Evolutionary conservation across 768 basidiomycete genomes (phyloP), one percentile per base, ranked within the genome.

Genomic region (Psilocybe azurescens): DNA sequence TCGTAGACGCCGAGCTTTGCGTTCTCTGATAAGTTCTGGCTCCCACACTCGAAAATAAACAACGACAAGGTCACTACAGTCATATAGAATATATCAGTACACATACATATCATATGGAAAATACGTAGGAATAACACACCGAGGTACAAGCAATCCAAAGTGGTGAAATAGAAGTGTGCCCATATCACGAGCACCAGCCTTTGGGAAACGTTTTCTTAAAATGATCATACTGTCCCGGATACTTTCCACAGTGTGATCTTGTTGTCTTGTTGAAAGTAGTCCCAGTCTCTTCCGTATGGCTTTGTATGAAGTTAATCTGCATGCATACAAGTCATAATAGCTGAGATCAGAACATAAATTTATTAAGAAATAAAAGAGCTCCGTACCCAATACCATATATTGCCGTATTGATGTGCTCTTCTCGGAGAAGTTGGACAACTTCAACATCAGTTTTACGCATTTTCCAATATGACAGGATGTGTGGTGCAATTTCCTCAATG

Each of bases 151-250:
- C 65, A 75, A 71, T 2, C 65, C 58, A 0, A 65, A 44, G 32
- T 75, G 70, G 29, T 70, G 68, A 39, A 70, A 69, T 1, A 77
- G 44, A 0, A 69, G 53, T 16, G 20, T 53, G 0, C 56, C 55
- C 58, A 76, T 72, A 13, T 73, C 73, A 18, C 66, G 58, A 8
- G 66, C 66, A 1, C 76, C 76, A 7, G 67, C 70, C 16, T 66
- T 65, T 6, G 74, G 75, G 55, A 67, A 75, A 2, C 52, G 67
- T 14, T 55, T 49, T 2, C 68, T 59, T 3, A 75, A 50, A 9
- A 59, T 61, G 1, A 39, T 1, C 48, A 76, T 66, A 0, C 61
- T 53, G 1, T 63, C 57, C 10, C 30, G 47, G n/a, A 76, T 73
- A 10, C 49, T 68, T n/a, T 67, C 66, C 0, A 69, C 14, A 20